A percentile compares a stretch with the other conserved stretches of the same genome.
These are phyloP conservation scores for Ascochyta fabae DNA, from an alignment of 2,329 filamentous ascomycete species.

Conservation along the genomic window DNA sequence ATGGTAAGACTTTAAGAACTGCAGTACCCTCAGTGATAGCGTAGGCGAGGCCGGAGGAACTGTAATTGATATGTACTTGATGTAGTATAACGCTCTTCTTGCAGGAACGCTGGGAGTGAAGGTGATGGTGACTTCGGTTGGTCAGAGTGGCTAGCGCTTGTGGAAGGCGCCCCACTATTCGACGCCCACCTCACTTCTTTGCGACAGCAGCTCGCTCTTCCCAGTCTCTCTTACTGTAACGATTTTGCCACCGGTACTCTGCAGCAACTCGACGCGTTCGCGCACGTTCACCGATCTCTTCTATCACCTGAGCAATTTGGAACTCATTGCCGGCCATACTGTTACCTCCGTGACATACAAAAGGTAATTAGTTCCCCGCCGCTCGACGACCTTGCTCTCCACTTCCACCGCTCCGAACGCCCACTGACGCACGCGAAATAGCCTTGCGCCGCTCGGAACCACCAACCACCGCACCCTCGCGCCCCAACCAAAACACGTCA, in stretches of 20 bases:
- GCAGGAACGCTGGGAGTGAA: constrained; percentile 9
- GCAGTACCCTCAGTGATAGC: background rate
- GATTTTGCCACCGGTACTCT: constrained; percentile 34
- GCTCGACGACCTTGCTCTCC: constrained; percentile 32
- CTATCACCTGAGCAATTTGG: constrained; percentile 21
- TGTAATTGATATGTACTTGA: background rate
- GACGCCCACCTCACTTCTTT: constrained; percentile 28
- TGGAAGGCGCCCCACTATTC: constrained; percentile 37
- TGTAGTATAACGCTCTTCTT: background rate
- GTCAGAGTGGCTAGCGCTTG: constrained; percentile 27
- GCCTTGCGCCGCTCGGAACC: constrained; percentile 13
- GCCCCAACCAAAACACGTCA: constrained; percentile 7
- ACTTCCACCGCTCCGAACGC: constrained; percentile 21
- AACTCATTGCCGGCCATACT: constrained; percentile 21
- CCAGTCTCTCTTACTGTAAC: constrained; percentile 25
- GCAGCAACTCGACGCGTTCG: constrained; percentile 25
- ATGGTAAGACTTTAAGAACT: background rate
- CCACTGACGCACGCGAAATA: constrained; percentile 24
- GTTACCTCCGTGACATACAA: constrained; percentile 29
- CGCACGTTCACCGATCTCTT: constrained; percentile 12
- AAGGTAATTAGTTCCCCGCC: constrained; percentile 27
- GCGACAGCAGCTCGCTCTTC: constrained; percentile 31
- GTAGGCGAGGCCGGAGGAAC: background rate
- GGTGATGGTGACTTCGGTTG: constrained; percentile 15
- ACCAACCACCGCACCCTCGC: constrained; percentile 3